Conservation (phyloP, 768 basidiomycete species). For the Rubroboletus pulcherrimus region DNA sequence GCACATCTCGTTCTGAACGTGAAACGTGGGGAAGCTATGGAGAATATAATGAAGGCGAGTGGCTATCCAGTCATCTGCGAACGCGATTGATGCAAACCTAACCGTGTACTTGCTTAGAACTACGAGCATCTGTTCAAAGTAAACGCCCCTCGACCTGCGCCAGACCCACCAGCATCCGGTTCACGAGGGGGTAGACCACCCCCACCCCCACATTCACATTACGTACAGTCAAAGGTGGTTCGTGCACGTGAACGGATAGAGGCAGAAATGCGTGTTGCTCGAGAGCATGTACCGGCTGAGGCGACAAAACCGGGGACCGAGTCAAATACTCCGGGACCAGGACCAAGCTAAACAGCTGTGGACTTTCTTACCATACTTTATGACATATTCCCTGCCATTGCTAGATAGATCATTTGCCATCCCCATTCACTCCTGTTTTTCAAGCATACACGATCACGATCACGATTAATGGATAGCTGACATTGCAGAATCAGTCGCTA, state of each 20-base stretch:
- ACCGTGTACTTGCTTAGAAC: constrained; percentile 46
- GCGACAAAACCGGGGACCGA: constrained; percentile 20
- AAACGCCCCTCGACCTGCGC: constrained; percentile 68
- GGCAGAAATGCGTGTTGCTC: constrained; percentile 57
- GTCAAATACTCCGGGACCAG: constrained; percentile 15
- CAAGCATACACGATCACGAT: constrained; percentile 14
- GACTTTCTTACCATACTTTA: constrained; percentile 3
- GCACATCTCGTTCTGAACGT: constrained; percentile 89
- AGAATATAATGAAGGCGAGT: constrained; percentile 69
- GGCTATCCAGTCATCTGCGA: not conserved
- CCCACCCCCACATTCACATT: constrained; percentile 68
- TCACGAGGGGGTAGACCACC: constrained; percentile 39
- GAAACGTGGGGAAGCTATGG: constrained; percentile 67
- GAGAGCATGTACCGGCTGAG: constrained; percentile 18
- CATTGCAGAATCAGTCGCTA: not conserved
- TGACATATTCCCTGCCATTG: constrained; percentile 15
- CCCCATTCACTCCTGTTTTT: constrained; percentile 27
- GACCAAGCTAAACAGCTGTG: constrained; percentile 19
- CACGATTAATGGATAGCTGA: constrained; percentile 11
- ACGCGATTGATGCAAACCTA: not conserved
- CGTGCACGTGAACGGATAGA: constrained; percentile 93
- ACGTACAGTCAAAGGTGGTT: constrained; percentile 95
- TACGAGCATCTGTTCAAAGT: constrained; percentile 92
- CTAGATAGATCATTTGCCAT: constrained; percentile 22
- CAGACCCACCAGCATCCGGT: constrained; percentile 41